Base-by-base conservation (phyloP, 495 filamentous ascomycete genomes). In the Recurvomyces mirabilis region DNA sequence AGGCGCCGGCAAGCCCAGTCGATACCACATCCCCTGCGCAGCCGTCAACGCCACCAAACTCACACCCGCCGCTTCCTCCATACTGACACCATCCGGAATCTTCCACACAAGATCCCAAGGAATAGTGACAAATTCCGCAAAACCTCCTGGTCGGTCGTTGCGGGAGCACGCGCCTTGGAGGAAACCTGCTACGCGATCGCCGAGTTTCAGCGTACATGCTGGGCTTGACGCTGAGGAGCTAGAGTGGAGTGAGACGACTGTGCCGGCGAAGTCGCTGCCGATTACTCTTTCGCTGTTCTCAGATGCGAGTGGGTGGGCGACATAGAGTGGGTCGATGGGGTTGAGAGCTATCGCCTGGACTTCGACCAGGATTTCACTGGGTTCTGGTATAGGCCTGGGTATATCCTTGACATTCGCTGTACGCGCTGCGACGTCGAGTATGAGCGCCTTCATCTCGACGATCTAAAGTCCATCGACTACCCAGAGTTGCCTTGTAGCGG, bases 231-330 rank as follows among this genome's bases (percentile, higher is more conserved):
- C 11, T 5, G 46, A 46, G 4, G 54, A 38, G 20, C 24, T 23
- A 9, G 32, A n/a, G 28, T 47, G 53, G 15, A 53, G 38, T 7
- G 41, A 25, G 5, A 47, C 47, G 1, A 73, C 63, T 1, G 48
- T 64, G 6, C 68, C 71, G 10, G 70, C 47, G 41, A 73, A 60
- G 53, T 74, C 71, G 52, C 64, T 57, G 31, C 68, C 70, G 0
- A 62, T 58, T 23, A 62, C 64, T 7, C 57, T 43, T 25, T 44
- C 57, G 13, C 34, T 56, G n/a, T n/a, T n/a, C n/a, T n/a, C n/a
- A n/a, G 29, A 36, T 5, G 46, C 65, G 24, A 65, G 53, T 1
- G 62, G 62, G 39, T 58, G 26, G 37, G 35, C 26, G 15, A 56
- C 55, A 45, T 61, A 66, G 9, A 64, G 49, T 18, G 56, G 51